phyloP scores from a whole-genome alignment of 2,329 filamentous ascomycete genomes.

The Fusarium fujikuroi region DNA sequence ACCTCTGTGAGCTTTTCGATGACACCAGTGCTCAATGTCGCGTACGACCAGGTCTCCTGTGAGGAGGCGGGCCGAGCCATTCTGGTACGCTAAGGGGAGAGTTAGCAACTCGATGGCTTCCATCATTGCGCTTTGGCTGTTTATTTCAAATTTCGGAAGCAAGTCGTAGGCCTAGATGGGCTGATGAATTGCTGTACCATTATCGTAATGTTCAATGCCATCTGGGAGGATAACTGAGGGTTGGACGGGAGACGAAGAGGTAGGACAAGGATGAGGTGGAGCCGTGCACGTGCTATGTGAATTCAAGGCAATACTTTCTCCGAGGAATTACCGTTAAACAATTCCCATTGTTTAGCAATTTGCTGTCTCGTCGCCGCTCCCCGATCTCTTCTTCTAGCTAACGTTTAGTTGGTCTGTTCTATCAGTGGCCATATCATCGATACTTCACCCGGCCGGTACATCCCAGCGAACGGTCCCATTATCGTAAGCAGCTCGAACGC shows the following conservation, averaged over 20 bases:
- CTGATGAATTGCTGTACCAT: background rate
- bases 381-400: too few species aligned
- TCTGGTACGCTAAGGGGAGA: rapidly evolving
- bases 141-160: rapidly evolving
- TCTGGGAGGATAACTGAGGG: background rate
- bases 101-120: background rate
- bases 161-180: rapidly evolving
- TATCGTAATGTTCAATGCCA: too few species aligned
- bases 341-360: too few species aligned
- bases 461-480: too few species aligned
- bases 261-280: background rate
- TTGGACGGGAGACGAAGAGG: background rate
- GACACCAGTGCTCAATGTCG: background rate
- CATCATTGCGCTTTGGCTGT: background rate
- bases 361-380: too few species aligned
- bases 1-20: rapidly evolving
- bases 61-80: background rate
- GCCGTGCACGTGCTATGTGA: background rate
- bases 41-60: background rate
- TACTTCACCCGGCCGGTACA: too few species aligned
- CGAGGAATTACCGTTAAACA: too few species aligned
- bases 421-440: too few species aligned
- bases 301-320: too few species aligned
- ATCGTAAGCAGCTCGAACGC: too few species aligned
- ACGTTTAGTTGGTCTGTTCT: too few species aligned